A percentile compares a stretch with the other conserved stretches of the same genome.
phyloP scores from a whole-genome alignment of 352 stramenopile species.

The Paralagenidium karlingii region DNA sequence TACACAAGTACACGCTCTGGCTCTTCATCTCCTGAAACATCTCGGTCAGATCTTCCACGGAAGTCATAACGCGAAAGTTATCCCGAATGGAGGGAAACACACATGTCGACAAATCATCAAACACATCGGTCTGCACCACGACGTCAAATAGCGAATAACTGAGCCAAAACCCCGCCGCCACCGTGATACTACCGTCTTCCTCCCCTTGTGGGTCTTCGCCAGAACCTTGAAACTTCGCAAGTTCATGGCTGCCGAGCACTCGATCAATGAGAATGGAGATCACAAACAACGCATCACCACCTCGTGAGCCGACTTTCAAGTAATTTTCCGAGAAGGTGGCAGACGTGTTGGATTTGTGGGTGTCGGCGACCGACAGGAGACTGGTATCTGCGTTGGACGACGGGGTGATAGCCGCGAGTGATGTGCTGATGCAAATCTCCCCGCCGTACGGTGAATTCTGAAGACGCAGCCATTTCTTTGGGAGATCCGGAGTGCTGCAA shows the following conservation, averaged over 20 bases:
- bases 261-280: background rate
- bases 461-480: constrained; percentile 53
- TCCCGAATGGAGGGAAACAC: constrained; percentile 62
- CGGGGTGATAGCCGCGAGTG: constrained; percentile 14
- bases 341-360: background rate
- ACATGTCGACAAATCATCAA: constrained; percentile 31
- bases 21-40: constrained; percentile 20
- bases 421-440: constrained; percentile 46
- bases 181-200: too few species aligned
- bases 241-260: background rate
- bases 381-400: too few species aligned
- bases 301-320: background rate
- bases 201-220: too few species aligned
- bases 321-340: background rate
- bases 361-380: too few species aligned
- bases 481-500: constrained; percentile 54
- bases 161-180: constrained; percentile 42
- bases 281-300: background rate
- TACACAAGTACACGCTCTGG: constrained; percentile 59
- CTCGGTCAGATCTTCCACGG: constrained; percentile 19
- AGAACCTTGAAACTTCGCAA: too few species aligned
- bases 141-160: constrained; percentile 78
- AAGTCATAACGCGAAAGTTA: constrained; percentile 55
- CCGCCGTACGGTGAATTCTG: constrained; percentile 57
- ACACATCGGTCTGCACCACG: constrained; percentile 72